These are phyloP conservation scores for Beauveria bassiana DNA, from an alignment of 2,329 filamentous ascomycete genomes.

Conservation along the genomic window DNA sequence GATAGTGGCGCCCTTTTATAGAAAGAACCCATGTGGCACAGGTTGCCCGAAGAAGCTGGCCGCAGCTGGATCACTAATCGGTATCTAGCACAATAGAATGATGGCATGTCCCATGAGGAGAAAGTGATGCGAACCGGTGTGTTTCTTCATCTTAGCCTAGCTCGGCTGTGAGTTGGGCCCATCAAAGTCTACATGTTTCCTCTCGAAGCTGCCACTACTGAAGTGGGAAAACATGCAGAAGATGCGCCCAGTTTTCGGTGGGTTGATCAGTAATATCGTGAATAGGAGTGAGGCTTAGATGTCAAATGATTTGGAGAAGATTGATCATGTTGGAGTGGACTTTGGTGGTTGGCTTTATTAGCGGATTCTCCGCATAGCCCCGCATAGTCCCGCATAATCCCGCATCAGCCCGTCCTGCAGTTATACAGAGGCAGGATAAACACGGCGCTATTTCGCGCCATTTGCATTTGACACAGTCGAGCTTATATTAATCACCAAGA, in stretches of 20 bases:
- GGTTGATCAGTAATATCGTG: background rate
- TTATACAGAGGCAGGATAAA: background rate
- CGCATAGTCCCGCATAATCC: slow-evolving; percentile 6
- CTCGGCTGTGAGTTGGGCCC: background rate
- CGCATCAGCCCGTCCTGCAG: background rate
- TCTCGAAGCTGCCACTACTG: background rate
- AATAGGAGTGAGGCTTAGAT: background rate
- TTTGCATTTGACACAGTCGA: background rate
- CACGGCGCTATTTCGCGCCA: background rate
- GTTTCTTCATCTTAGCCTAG: background rate
- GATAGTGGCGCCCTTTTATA: background rate
- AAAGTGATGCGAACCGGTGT: background rate
- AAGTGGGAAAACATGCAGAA: background rate
- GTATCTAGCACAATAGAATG: background rate
- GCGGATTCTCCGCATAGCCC: slow-evolving; percentile 1
- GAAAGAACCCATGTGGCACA: background rate
- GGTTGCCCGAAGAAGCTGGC: background rate
- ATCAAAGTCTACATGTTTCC: background rate
- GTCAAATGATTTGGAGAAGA: background rate
- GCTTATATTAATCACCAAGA: background rate
- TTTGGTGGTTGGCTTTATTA: background rate
- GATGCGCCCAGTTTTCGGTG: background rate
- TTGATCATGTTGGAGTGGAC: background rate
- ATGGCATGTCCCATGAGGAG: background rate
- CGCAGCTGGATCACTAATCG: background rate